Base-by-base conservation (phyloP, 805 yeast genomes). In the Yamadazyma scolyti region DNA sequence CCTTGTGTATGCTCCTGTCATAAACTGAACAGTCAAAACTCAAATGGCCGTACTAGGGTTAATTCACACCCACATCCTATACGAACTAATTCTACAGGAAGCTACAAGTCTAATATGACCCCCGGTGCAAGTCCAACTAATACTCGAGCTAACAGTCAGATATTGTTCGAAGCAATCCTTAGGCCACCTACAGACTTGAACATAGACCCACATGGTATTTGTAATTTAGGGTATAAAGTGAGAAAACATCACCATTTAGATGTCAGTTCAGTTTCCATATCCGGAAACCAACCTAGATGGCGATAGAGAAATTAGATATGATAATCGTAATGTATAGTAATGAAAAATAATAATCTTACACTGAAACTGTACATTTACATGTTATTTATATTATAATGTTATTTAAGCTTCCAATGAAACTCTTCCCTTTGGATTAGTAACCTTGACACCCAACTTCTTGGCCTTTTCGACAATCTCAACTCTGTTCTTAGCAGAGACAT, bases 371-470 rank as follows among this genome's bases (percentile, higher is more conserved):
- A 34, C 38, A 30, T 30, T 34, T 34, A 34, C 29, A 30, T 34
- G 41, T 37, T 38, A 40, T 31, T 40, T 39, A 23, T 39, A 37
- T 22, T 27, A 39, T 37, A 45, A 40, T 20, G 19, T 16, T 20
- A 58, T 51, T 79, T 84, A 89, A 76, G 97, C 97, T 80, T 87
- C 95, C 69, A 88, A 82, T 67, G 95, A 77, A 69, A 89, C 87
- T 77, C 96, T 90, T 71, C 96, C 99, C 79, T 86, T 79, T 67
- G 97, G 95, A 78, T 93, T 93, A 81, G 98, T 93, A 63, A 93
- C 96, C 82, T 88, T 89, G 66, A 93, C 78, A 75, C 97, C 97
- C 61, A 88, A 77, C 70, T 95, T 86, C 82, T 88, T 90, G 62
- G 99, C 99, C 77, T 86, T 88, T 58, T 94, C 82, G 59, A 93